Conservation (phyloP, 1,284 basidiomycete species). For the Cutaneotrichosporon sp. region DNA sequence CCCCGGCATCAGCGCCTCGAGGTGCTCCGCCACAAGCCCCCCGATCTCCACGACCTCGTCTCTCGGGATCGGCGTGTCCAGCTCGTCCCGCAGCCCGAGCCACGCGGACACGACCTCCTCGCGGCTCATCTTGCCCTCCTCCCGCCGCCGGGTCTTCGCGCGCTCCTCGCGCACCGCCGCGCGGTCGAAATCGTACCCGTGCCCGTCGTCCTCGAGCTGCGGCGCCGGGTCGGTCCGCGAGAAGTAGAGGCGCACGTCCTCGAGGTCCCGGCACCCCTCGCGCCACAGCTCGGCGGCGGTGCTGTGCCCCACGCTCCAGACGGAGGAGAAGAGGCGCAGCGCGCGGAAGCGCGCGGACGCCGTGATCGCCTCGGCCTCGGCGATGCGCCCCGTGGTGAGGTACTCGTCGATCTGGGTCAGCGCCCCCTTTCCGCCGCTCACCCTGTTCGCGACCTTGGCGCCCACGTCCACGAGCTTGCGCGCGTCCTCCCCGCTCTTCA, state of each 20-base stretch:
- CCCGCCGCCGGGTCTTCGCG: conserved; percentile 38
- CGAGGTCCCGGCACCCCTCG: conserved; percentile 44
- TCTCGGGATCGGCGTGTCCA: conserved; percentile 46
- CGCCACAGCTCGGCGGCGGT: conserved; percentile 49
- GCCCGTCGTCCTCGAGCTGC: conserved; percentile 7
- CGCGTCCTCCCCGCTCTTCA: conserved; percentile 50
- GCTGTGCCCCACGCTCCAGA: conserved; percentile 48
- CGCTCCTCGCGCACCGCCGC: conserved; percentile 31
- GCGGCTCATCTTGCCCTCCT: conserved; percentile 47
- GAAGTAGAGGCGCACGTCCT: conserved; percentile 44
- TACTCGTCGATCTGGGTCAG: conserved; percentile 50
- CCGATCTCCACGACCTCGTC: conserved; percentile 50
- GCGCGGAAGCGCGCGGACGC: conserved; percentile 38
- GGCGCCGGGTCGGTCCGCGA: conserved; percentile 7
- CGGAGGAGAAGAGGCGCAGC: conserved; percentile 41
- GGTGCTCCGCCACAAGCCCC: conserved; percentile 40
- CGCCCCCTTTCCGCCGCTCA: not conserved
- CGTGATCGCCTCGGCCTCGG: conserved; percentile 42
- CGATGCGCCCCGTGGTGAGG: conserved; percentile 41
- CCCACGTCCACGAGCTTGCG: conserved; percentile 46
- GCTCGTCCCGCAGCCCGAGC: conserved; percentile 45
- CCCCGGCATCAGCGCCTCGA: conserved; percentile 42
- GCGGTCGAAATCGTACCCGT: not conserved
- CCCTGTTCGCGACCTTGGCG: conserved; percentile 42
- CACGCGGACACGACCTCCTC: conserved; percentile 51